Conservation (phyloP, 768 basidiomycete genomes). For the Butyriboletus loyo region DNA sequence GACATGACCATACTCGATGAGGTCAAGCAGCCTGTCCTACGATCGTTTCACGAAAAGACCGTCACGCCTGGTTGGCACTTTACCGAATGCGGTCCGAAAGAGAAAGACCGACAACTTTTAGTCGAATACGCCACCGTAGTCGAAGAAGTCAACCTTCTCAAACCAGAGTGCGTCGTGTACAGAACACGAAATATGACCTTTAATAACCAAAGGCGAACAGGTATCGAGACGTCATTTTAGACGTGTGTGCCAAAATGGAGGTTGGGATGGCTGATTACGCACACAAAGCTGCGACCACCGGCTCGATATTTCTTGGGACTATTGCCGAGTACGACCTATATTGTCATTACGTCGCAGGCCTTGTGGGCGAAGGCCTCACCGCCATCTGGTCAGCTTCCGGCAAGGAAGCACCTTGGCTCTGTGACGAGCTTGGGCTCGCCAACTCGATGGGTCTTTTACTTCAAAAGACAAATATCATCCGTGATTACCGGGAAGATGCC, state of each 20-base stretch:
- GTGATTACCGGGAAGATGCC: constrained; percentile 90
- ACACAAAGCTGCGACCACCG: constrained; percentile 72
- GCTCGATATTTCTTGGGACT: constrained; percentile 66
- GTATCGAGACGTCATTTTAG: constrained; percentile 76
- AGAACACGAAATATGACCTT: neutral
- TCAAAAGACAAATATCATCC: constrained; percentile 98
- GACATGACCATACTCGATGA: constrained; percentile 93
- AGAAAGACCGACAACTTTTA: constrained; percentile 84
- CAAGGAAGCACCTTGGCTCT: constrained; percentile 75
- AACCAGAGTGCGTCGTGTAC: constrained; percentile 47
- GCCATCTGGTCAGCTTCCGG: constrained; percentile 83
- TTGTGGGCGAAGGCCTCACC: constrained; percentile 94
- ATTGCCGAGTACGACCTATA: constrained; percentile 92
- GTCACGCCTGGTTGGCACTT: constrained; percentile 86
- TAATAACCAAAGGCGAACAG: constrained; percentile 33
- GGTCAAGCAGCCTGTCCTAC: constrained; percentile 81
- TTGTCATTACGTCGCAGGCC: constrained; percentile 97
- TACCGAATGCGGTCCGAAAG: constrained; percentile 73
- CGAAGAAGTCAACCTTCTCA: constrained; percentile 71
- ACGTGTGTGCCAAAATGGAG: constrained; percentile 85
- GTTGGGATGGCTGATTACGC: constrained; percentile 95
- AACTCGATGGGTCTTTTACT: constrained; percentile 95
- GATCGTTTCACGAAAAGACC: constrained; percentile 77
- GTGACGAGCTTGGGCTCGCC: constrained; percentile 78
- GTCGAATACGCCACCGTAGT: constrained; percentile 80